These are phyloP conservation scores for Bolboschoenoplectus hybrid DNA, from an alignment of 202 grass and related monocot species.

Conservation along the genomic window DNA sequence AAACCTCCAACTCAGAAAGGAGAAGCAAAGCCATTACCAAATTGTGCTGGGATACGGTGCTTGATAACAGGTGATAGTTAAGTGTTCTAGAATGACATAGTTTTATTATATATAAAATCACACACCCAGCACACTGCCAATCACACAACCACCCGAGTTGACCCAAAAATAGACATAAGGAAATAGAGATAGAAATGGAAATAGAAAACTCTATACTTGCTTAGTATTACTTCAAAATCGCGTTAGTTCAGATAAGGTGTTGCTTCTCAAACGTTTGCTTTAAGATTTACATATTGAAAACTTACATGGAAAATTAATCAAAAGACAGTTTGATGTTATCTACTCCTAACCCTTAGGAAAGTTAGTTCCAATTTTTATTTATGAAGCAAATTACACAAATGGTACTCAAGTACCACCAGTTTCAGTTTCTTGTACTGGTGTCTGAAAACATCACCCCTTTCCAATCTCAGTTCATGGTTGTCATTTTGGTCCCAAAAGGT, in stretches of 20 bases:
- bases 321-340: not conserved
- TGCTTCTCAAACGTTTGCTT: not conserved
- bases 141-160: not conserved
- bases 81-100: not conserved
- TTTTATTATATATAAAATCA: not conserved
- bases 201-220: not conserved
- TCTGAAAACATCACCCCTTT: not conserved
- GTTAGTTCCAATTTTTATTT: not conserved
- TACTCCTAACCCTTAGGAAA: not conserved
- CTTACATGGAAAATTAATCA: not conserved
- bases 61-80: not conserved
- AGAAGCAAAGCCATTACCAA: not conserved
- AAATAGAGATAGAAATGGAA: not conserved
- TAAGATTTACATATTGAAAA: not conserved
- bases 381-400: not conserved
- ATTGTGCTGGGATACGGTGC: not conserved
- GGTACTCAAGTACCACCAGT: not conserved
- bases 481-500: not conserved
- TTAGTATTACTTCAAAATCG: not conserved
- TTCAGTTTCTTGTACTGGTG: not conserved
- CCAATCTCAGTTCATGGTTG: not conserved
- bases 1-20: not conserved
- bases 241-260: not conserved
- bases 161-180: not conserved
- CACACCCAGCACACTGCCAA: not conserved